These are phyloP conservation scores for Eleusine indica DNA, from an alignment of 176 grass and related monocot genomes.

Conservation along the genomic window DNA sequence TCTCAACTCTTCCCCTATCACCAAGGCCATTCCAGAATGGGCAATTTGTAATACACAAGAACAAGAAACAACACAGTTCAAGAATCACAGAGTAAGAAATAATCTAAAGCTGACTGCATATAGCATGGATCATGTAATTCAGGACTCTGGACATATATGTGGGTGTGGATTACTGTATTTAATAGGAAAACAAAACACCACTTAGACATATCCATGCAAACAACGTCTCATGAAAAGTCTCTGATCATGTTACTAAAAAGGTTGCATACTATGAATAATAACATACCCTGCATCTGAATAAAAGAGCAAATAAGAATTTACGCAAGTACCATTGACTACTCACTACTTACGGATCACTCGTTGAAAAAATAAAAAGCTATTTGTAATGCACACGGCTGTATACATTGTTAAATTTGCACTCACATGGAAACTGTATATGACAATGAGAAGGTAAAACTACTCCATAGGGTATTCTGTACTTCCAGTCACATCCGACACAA, in stretches of 20 bases:
- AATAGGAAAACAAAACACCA: background rate
- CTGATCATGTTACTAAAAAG: background rate
- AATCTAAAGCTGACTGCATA: conserved; percentile 13
- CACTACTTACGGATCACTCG: conserved; percentile 7
- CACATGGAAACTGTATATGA: background rate
- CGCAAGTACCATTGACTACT: background rate
- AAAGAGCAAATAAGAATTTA: conserved; percentile 18
- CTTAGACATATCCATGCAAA: conserved; percentile 15
- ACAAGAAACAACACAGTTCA: conserved; percentile 2
- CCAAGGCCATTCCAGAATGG: background rate
- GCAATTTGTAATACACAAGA: background rate
- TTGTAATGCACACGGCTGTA: background rate
- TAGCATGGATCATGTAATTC: background rate
- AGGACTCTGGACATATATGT: conserved; percentile 7
- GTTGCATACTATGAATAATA: background rate
- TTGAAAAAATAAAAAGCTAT: background rate
- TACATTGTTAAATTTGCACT: conserved; percentile 2
- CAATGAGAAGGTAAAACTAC: background rate
- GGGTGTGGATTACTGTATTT: background rate
- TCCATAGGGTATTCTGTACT: conserved; percentile 11
- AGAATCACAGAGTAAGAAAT: conserved; percentile 7
- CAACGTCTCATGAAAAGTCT: background rate
- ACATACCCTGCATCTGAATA: conserved; percentile 13
- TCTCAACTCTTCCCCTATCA: background rate
- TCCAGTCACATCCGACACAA: conserved; percentile 21